Evolutionary conservation across 2,329 filamentous ascomycete genomes (phyloP).

Genomic region (Xylariaceae sp.): DNA sequence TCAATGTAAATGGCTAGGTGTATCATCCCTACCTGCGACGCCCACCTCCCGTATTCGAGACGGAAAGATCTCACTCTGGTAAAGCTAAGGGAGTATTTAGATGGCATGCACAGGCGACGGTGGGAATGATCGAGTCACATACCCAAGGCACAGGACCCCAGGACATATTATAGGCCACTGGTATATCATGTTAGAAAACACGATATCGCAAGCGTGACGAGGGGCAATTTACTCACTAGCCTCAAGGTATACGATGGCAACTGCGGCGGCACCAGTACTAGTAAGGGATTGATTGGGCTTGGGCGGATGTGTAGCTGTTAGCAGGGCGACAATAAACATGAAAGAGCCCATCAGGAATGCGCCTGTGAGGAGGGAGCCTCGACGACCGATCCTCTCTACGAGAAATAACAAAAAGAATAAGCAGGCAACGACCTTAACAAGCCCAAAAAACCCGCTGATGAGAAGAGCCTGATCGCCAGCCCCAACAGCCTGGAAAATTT

Average conservation of each 20-base stretch:
- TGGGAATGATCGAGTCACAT: background rate
- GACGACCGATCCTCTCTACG: constrained; percentile 55
- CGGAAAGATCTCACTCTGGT: constrained; percentile 57
- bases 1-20: background rate
- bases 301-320: constrained; percentile 53
- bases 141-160: constrained; percentile 60
- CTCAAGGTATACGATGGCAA: constrained; percentile 58
- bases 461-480: constrained; percentile 53
- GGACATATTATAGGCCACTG: constrained; percentile 56
- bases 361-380: constrained; percentile 54
- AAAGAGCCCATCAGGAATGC: constrained; percentile 56
- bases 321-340: constrained; percentile 58
- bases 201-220: background rate
- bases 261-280: constrained; percentile 51
- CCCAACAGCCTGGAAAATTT: constrained; percentile 57
- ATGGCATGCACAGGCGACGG: background rate
- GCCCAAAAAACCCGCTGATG: constrained; percentile 58
- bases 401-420: constrained; percentile 53
- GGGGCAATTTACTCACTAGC: constrained; percentile 38
- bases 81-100: constrained; percentile 43
- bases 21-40: constrained; percentile 43
- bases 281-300: constrained; percentile 39
- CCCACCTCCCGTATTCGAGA: constrained; percentile 56
- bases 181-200: constrained; percentile 50
- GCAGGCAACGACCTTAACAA: constrained; percentile 57